Evolutionary conservation across 2,329 filamentous ascomycete genomes (phyloP), one percentile per base, ranked within the genome.

Genomic region (Nectriaceae sp.): DNA sequence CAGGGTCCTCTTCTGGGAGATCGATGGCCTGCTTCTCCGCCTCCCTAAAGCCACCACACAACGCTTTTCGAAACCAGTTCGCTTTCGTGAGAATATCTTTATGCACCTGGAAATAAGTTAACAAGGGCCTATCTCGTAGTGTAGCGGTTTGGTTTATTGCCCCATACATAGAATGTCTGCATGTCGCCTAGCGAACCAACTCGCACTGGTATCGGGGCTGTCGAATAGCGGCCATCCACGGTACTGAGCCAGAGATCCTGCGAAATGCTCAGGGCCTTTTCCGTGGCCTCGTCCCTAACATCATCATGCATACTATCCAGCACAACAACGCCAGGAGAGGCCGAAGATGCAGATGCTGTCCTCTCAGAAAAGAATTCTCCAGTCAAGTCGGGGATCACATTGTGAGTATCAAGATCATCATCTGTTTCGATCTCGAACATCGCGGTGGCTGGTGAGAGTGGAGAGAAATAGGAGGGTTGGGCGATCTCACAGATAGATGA

Each of bases 231-330:
- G 43, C 74, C 76, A 56, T 78, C 75, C 18, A 68, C 68, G n/a
- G 73, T 77, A 44, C 72, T 73, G 39, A 78, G 58, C 75, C 75
- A 78, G 20, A 78, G 65, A 55, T 78, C 76, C 46, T 75, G 70
- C 48, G 67, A 71, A 6, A 69, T 70, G 55, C 50, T 59, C 40
- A 51, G 53, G 4, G 43, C 40, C 42, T 52, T 49, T 18, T 50
- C 52, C 19, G 46, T 42, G 5, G 29, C 22, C 22, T 44, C 44
- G 18, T 47, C 46, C 26, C 45, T 50, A 5, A 59, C 42, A 22
- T 55, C 44, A 22, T 41, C 40, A 44, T 63, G 59, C 16, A 52
- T 49, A 39, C 46, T 53, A 31, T 59, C 52, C 35, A 63, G 49
- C 31, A 63, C 59, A 35, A 63, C 51, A 24, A 60, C 56, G 16